Base-by-base conservation (phyloP, 495 filamentous ascomycete species). In the Talaromyces nanjingensis region DNA sequence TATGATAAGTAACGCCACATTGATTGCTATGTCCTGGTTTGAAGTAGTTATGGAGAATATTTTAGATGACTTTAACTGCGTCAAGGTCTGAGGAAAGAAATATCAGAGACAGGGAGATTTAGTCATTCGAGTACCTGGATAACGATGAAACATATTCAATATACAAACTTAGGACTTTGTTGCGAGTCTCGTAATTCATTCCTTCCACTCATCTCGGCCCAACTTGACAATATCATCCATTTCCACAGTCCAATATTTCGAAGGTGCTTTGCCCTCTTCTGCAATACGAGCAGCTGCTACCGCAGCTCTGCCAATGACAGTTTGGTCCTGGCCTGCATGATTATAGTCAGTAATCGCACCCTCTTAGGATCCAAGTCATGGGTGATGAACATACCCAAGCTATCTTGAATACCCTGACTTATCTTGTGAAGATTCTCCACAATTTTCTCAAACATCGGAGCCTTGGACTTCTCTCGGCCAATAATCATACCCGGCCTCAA, bases 401-500 rank as follows among this genome's bases (percentile, higher is more conserved):
- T 57, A 57, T 77, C 74, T 64, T 74, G 74, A 16, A 76, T 18
- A 52, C 67, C 63, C 66, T 68, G 72, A 18, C 68, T 66, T 18
- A 77, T 9, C 27, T 64, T 65, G 22, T 71, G 65, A 11, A 77
- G 60, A 12, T 64, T 63, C 31, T 67, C 72, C n/a, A 75, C 65
- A 25, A 73, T 16, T 8, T 37, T 64, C 60, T 77, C 74, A 20
- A 75, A 64, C 9, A 74, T 31, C 14, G 65, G 59, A n/a, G 67
- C 68, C 31, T 75, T 77, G 11, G 74, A 60, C 4, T 14, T 69
- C 58, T 77, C 74, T 24, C 53, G 53, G 11, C 74, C 75, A 25
- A 77, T 65, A 63, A 77, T 77, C 75, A 77, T 72, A 8, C 75
- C 75, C 6, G 75, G 75, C 18, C 72, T 64, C 27, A 78, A 53